phyloP scores from a whole-genome alignment of 352 stramenopile species.

The Phytophthora colocasiae region DNA sequence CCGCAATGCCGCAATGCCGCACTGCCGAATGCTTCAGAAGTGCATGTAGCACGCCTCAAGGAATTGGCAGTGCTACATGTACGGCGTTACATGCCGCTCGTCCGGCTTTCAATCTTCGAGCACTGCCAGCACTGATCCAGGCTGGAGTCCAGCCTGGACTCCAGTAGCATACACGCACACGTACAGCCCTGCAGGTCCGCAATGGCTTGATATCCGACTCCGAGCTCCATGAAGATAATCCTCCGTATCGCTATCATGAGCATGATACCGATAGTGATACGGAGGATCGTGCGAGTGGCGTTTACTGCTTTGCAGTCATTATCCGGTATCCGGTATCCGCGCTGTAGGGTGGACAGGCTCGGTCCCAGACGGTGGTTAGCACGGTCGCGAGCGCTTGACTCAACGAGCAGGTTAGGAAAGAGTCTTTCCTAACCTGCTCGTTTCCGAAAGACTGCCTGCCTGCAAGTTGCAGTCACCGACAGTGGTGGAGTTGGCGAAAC shows the following conservation, averaged over 20 bases:
- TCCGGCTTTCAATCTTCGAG: constrained; percentile 15
- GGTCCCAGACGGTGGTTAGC: constrained; percentile 1
- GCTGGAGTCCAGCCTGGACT: too few relatives aligned
- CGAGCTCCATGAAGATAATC: constrained; percentile 5
- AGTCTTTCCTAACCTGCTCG: too few relatives aligned
- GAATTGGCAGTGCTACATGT: not conserved
- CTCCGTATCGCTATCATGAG: too few relatives aligned
- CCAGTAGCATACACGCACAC: too few relatives aligned
- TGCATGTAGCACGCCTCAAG: constrained; percentile 3
- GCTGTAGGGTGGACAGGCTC: constrained; percentile 21
- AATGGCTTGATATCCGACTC: not conserved
- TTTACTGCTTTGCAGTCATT: not conserved
- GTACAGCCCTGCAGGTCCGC: constrained; percentile 1
- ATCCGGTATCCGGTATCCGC: not conserved
- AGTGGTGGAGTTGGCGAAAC: constrained; percentile 5
- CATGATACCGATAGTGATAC: constrained; percentile 16
- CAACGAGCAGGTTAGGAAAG: constrained; percentile 20
- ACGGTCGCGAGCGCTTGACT: constrained; percentile 11
- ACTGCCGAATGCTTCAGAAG: not conserved
- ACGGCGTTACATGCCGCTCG: not conserved
- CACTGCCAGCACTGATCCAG: constrained; percentile 5
- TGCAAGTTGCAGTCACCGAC: constrained; percentile 1
- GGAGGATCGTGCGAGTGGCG: constrained; percentile 17
- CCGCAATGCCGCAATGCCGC: constrained; percentile 15
- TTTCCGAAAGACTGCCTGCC: too few relatives aligned